phyloP scores from a whole-genome alignment of 495 filamentous ascomycete species.

The Annulohypoxylon stygium region DNA sequence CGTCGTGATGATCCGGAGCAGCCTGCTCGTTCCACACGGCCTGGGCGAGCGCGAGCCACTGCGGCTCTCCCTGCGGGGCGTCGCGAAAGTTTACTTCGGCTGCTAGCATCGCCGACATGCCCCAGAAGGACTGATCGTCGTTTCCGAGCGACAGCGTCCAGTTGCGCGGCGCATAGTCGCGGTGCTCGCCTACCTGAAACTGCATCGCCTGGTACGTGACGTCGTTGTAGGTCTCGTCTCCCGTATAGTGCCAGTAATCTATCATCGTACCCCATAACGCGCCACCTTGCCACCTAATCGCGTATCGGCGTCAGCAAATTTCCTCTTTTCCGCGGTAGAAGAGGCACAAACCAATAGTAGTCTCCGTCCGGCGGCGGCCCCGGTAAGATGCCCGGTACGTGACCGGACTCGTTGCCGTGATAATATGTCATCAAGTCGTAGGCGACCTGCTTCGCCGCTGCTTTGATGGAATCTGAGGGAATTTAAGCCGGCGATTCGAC shows the following conservation, averaged over 20 bases:
- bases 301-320: conserved; percentile 52
- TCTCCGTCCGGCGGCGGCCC: conserved; percentile 64
- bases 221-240: conserved; percentile 77
- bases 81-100: conserved; percentile 79
- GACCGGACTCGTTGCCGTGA: conserved; percentile 69
- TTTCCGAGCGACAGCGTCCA: conserved; percentile 83
- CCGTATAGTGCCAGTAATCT: conserved; percentile 84
- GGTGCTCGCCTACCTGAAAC: conserved; percentile 72
- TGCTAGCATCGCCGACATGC: conserved; percentile 78
- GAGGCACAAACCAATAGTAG: conserved; percentile 61
- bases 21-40: conserved; percentile 82
- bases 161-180: conserved; percentile 78
- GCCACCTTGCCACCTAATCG: conserved; percentile 73
- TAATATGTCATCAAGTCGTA: conserved; percentile 76
- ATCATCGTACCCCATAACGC: conserved; percentile 80
- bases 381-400: conserved; percentile 74
- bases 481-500: not conserved
- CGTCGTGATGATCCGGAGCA: conserved; percentile 69
- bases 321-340: conserved; percentile 3
- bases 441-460: conserved; percentile 69
- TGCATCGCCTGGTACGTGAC: conserved; percentile 73
- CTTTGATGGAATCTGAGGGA: conserved; percentile 65
- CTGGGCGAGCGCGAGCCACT: conserved; percentile 81
- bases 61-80: conserved; percentile 67
- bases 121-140: conserved; percentile 87